These are phyloP conservation scores for Suillus subaureus DNA, from an alignment of 768 basidiomycete species.

Conservation along the genomic window DNA sequence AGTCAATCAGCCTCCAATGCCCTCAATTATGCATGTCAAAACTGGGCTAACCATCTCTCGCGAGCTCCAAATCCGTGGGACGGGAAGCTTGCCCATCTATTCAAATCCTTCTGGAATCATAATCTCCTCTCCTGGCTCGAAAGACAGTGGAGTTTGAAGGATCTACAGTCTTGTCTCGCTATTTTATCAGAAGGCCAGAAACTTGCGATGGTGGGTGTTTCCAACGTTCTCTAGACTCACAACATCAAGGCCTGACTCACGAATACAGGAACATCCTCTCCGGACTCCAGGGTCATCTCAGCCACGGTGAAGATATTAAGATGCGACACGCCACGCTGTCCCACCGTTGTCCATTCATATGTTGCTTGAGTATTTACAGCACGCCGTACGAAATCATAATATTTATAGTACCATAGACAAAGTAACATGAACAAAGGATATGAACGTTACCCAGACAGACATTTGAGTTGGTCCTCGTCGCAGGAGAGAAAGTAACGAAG, in stretches of 20 bases:
- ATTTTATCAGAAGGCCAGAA: neutral
- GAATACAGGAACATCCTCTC: neutral
- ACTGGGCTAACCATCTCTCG: neutral
- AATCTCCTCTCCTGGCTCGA: neutral
- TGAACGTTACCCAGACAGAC: conserved; percentile 19
- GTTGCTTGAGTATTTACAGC: neutral
- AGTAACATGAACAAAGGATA: neutral
- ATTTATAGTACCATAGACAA: conserved; percentile 18
- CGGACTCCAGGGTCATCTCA: neutral
- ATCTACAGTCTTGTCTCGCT: neutral
- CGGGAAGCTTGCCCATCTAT: neutral
- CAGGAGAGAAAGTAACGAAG: conserved; percentile 13
- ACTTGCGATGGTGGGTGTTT: neutral
- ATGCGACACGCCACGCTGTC: neutral
- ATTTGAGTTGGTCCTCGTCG: conserved; percentile 10
- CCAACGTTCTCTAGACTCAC: neutral
- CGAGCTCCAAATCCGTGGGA: neutral
- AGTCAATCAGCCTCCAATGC: neutral
- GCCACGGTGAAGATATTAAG: neutral
- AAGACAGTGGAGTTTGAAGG: neutral
- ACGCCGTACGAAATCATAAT: neutral
- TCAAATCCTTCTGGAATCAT: neutral
- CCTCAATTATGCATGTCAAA: neutral
- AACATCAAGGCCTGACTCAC: neutral
- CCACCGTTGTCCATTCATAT: neutral